These are phyloP conservation scores for Chaetomium tenue DNA, from an alignment of 495 filamentous ascomycete species.

Conservation along the genomic window DNA sequence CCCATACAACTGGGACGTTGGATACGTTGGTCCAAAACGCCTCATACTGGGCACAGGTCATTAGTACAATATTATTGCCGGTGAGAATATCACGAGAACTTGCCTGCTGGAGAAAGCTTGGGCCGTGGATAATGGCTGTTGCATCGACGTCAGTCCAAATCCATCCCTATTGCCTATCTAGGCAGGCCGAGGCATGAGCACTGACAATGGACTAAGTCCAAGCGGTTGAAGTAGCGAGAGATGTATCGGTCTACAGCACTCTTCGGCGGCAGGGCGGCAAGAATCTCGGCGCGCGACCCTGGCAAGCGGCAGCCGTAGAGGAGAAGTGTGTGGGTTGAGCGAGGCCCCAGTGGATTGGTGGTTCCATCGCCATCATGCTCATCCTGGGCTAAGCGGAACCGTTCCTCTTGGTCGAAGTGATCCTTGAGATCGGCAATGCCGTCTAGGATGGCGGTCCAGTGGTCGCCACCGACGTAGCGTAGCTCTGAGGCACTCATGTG, in stretches of 20 bases:
- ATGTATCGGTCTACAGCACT: constrained; percentile 8
- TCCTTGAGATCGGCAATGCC: constrained; percentile 3
- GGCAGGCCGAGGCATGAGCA: not conserved
- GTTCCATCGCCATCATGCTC: not conserved
- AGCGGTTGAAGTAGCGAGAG: constrained; percentile 12
- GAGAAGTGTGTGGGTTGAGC: not conserved
- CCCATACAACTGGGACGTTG: not conserved
- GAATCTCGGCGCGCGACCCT: not conserved
- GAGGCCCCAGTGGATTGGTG: no score
- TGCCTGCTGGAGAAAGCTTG: constrained; percentile 8
- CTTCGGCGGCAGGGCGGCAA: not conserved
- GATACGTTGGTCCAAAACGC: not conserved
- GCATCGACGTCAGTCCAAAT: not conserved
- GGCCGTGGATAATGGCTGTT: constrained; percentile 9
- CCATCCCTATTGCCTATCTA: no score
- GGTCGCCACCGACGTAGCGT: constrained; percentile 1
- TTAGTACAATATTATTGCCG: not conserved
- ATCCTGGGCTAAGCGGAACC: not conserved
- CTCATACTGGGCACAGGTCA: not conserved
- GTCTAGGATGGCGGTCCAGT: constrained; percentile 9
- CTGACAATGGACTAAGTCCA: constrained; percentile 8
- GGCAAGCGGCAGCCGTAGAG: not conserved
- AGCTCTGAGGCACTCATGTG: not conserved
- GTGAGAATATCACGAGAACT: not conserved
- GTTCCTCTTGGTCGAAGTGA: constrained; percentile 6